Evolutionary conservation across 2,329 filamentous ascomycete species (phyloP).

Genomic region (Claviceps pazoutovae): DNA sequence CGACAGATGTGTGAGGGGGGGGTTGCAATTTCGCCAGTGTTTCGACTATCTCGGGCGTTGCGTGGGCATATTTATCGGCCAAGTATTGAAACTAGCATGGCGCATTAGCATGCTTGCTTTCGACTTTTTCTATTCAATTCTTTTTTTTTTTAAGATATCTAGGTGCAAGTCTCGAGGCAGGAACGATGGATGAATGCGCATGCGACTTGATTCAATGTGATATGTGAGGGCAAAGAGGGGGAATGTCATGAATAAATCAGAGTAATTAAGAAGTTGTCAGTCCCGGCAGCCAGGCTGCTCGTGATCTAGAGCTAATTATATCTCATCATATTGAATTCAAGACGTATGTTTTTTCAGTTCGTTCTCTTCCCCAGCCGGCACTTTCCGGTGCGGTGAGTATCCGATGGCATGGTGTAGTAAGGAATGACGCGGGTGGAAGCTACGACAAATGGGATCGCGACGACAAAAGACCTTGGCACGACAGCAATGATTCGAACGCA

Average conservation of each 20-base stretch:
- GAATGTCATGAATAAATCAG: constrained; percentile 10
- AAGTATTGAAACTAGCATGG: constrained; percentile 44
- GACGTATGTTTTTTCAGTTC: constrained; percentile 4
- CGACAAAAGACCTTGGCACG: neutral
- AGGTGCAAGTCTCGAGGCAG: neutral
- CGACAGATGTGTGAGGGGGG: constrained; percentile 36
- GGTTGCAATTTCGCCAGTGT: constrained; percentile 53
- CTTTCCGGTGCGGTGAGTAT: neutral
- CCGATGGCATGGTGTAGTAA: constrained; percentile 3
- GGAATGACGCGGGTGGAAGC: neutral
- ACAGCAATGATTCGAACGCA: neutral
- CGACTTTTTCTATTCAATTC: neutral
- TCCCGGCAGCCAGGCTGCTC: constrained; percentile 45
- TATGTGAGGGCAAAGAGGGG: constrained; percentile 3
- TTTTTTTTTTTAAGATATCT: neutral
- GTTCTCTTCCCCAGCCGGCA: neutral
- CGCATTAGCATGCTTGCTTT: constrained; percentile 8
- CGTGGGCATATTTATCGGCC: constrained; percentile 54
- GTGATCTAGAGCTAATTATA: constrained; percentile 72
- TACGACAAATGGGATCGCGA: neutral
- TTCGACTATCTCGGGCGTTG: constrained; percentile 51
- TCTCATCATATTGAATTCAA: constrained; percentile 24
- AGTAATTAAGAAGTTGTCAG: constrained; percentile 34
- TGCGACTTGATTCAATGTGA: neutral
- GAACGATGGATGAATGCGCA: neutral